These are phyloP conservation scores for Claviceps cyperi DNA, from an alignment of 2,329 filamentous ascomycete species.

Conservation along the genomic window DNA sequence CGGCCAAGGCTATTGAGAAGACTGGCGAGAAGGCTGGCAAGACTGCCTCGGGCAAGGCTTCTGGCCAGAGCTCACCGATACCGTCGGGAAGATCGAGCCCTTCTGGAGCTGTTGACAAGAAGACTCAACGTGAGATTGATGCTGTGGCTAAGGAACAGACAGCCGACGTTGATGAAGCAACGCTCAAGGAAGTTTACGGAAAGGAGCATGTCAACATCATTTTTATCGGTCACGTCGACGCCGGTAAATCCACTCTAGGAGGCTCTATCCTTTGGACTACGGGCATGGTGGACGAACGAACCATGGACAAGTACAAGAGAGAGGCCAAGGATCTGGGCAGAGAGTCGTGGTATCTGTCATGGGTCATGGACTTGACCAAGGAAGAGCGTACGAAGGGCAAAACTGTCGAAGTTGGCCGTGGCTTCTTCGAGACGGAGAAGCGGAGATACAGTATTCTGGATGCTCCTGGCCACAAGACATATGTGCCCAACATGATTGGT, in stretches of 20 bases:
- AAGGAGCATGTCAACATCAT: slow-evolving; percentile 92
- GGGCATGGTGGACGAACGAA: slow-evolving; percentile 98
- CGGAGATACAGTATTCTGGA: slow-evolving; percentile 93
- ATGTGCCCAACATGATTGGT: slow-evolving; percentile 96
- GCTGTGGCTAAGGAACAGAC: slow-evolving; percentile 72
- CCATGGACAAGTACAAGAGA: slow-evolving; percentile 93
- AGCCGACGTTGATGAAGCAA: slow-evolving; percentile 55
- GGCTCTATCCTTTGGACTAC: slow-evolving; percentile 86
- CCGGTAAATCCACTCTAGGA: slow-evolving; percentile 91
- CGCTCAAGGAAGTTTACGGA: slow-evolving; percentile 88
- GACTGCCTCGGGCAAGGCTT: slow-evolving; percentile 25
- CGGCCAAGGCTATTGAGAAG: slow-evolving; percentile 84
- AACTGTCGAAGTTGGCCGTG: slow-evolving; percentile 92
- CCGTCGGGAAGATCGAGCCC: slow-evolving; percentile 78
- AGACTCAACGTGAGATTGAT: slow-evolving; percentile 52
- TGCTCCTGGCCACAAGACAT: slow-evolving; percentile 94
- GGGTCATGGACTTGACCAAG: slow-evolving; percentile 93
- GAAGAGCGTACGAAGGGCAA: slow-evolving; percentile 95
- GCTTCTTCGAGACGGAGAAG: slow-evolving; percentile 94
- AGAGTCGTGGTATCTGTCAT: slow-evolving; percentile 98
- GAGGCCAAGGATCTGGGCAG: slow-evolving; percentile 93
- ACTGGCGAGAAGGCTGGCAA: slow-evolving; percentile 50
- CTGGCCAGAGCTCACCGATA: slow-evolving; percentile 65
- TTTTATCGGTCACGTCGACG: slow-evolving; percentile 96
- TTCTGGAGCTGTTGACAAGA: slow-evolving; percentile 38